Conservation (phyloP, 2,329 filamentous ascomycete species). For the Cadophora malorum region DNA sequence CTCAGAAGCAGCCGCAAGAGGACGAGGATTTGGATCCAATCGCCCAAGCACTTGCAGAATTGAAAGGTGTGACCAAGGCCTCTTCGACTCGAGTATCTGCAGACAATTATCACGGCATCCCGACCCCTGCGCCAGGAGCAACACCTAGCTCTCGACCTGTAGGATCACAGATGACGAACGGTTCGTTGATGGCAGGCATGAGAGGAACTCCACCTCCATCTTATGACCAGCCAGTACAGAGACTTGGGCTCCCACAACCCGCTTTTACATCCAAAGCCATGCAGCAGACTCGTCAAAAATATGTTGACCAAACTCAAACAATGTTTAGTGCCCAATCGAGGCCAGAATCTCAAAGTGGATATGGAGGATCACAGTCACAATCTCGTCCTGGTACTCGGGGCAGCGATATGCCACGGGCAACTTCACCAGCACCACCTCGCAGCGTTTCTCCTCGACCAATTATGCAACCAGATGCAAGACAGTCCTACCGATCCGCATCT, state of each 20-base stretch:
- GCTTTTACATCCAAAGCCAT: constrained; percentile 94
- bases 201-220: constrained; percentile 85
- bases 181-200: constrained; percentile 60
- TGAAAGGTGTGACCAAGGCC: constrained; percentile 87
- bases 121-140: constrained; percentile 73
- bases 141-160: constrained; percentile 52
- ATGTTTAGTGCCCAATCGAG: constrained; percentile 64
- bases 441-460: constrained; percentile 67
- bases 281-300: constrained; percentile 93
- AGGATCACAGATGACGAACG: constrained; percentile 48
- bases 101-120: constrained; percentile 92
- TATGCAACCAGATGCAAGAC: constrained; percentile 55
- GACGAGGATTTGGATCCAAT: constrained; percentile 83
- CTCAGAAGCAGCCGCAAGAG: constrained; percentile 48
- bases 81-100: constrained; percentile 86
- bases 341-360: constrained; percentile 43
- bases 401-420: constrained; percentile 62
- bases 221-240: constrained; percentile 77
- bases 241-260: constrained; percentile 86
- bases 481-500: constrained; percentile 57
- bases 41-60: constrained; percentile 86
- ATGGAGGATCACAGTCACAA: constrained; percentile 47
- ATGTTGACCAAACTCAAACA: constrained; percentile 79
- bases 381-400: constrained; percentile 66
- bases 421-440: constrained; percentile 73